These are phyloP conservation scores for Hibiscus syriacus DNA, from an alignment of 345 rosid genomes.

Conservation along the genomic window DNA sequence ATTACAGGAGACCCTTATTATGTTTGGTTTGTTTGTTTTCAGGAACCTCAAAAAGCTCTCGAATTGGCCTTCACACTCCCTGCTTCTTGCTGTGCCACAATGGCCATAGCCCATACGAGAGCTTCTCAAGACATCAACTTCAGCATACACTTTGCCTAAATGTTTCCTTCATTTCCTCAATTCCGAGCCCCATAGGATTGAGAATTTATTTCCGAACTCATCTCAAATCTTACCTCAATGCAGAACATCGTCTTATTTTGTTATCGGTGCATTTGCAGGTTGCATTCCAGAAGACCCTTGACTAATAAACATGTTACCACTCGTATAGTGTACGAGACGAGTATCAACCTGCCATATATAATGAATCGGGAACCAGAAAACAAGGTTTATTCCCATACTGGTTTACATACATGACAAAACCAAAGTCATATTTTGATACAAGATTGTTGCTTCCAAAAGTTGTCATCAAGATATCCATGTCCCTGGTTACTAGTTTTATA, in stretches of 20 bases:
- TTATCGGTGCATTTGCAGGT: slow-evolving; percentile 38
- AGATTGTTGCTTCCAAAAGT: no score
- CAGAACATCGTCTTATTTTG: not conserved
- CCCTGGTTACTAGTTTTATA: no score
- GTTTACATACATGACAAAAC: no score
- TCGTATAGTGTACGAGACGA: not conserved
- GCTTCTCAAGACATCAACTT: slow-evolving; percentile 86
- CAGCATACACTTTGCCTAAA: slow-evolving; percentile 42
- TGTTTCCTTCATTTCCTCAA: not conserved
- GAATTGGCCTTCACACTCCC: slow-evolving; percentile 87
- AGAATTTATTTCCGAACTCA: not conserved
- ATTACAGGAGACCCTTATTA: not conserved
- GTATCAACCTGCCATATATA: not conserved
- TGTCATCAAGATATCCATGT: no score
- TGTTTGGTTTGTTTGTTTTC: not conserved
- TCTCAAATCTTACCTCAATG: not conserved
- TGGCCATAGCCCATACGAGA: slow-evolving; percentile 97
- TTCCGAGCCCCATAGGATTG: not conserved
- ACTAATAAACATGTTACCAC: slow-evolving; percentile 16
- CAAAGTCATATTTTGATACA: no score
- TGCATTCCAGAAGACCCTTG: no score
- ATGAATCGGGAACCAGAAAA: not conserved
- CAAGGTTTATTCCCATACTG: not conserved
- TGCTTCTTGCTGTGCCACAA: no score
- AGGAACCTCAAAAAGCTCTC: slow-evolving; percentile 52